Evolutionary conservation across 2,329 filamentous ascomycete species (phyloP).

Genomic region (Trichothecium sympodiale): DNA sequence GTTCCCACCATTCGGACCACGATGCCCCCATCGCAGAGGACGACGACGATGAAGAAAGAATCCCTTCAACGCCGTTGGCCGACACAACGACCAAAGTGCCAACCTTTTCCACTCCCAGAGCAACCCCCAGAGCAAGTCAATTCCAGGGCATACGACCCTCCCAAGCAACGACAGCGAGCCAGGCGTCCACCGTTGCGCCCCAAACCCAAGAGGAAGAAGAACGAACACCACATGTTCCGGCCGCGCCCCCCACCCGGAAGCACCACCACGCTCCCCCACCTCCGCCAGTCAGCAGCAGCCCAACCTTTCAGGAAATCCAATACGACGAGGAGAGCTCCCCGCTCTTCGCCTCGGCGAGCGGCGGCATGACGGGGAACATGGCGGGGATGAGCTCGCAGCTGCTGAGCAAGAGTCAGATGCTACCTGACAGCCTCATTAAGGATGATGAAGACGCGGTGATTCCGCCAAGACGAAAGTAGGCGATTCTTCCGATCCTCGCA

Average conservation of each 20-base stretch:
- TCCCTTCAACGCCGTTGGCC: slow-evolving; percentile 21
- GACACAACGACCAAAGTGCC: slow-evolving; percentile 2
- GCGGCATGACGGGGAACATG: slow-evolving; percentile 2
- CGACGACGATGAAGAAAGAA: slow-evolving; percentile 9
- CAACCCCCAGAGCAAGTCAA: neutral
- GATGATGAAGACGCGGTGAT: slow-evolving; percentile 18
- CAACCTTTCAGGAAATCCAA: slow-evolving; percentile 14
- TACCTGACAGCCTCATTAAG: slow-evolving; percentile 33
- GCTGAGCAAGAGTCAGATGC: slow-evolving; percentile 38
- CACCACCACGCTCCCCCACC: neutral
- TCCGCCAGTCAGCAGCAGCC: slow-evolving; percentile 2
- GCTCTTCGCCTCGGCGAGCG: slow-evolving; percentile 7
- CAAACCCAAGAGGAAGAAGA: slow-evolving; percentile 9
- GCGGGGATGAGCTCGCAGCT: slow-evolving; percentile 30
- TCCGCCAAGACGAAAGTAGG: neutral
- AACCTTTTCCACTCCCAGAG: slow-evolving; percentile 1
- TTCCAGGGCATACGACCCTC: slow-evolving; percentile 13
- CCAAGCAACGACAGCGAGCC: slow-evolving; percentile 26
- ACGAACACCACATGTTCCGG: neutral
- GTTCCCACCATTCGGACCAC: slow-evolving; percentile 16
- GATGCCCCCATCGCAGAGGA: slow-evolving; percentile 1
- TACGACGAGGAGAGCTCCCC: slow-evolving; percentile 8
- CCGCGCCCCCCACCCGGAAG: neutral
- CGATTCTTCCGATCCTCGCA: too few relatives aligned
- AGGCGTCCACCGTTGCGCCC: slow-evolving; percentile 17